Evolutionary conservation across 495 filamentous ascomycete genomes (phyloP).

Genomic region (Penicillium cosmopolitanum): DNA sequence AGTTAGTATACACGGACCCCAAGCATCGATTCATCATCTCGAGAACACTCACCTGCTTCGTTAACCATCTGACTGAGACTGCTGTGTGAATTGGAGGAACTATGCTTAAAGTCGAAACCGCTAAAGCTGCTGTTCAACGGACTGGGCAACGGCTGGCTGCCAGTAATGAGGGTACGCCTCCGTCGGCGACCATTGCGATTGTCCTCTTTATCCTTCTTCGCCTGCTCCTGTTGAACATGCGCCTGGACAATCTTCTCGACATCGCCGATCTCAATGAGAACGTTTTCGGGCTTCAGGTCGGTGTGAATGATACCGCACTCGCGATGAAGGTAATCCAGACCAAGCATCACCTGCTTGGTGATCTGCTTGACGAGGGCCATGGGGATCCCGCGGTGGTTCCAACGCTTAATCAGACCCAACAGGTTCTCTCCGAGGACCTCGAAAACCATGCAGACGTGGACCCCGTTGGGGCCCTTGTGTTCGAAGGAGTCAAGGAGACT

Average conservation of each 20-base stretch:
- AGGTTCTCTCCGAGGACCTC: conserved; percentile 97
- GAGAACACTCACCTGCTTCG: conserved; percentile 62
- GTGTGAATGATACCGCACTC: conserved; percentile 99
- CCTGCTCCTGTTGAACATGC: conserved; percentile 80
- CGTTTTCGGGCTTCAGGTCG: conserved; percentile 97
- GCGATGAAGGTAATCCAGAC: conserved; percentile 92
- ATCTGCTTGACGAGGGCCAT: conserved; percentile 98
- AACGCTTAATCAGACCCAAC: conserved; percentile 93
- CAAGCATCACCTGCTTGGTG: conserved; percentile 95
- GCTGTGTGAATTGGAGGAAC: conserved; percentile 72
- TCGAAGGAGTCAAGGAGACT: conserved; percentile 96
- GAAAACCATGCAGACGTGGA: conserved; percentile 99
- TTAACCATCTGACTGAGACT: conserved; percentile 84
- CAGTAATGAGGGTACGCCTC: conserved; percentile 92
- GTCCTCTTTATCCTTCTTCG: conserved; percentile 77
- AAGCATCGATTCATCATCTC: too few relatives aligned
- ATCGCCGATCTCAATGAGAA: conserved; percentile 98
- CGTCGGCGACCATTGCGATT: conserved; percentile 92
- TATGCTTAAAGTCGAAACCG: conserved; percentile 70
- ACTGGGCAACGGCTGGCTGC: conserved; percentile 94
- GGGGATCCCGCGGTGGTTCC: conserved; percentile 96
- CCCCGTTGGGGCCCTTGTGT: conserved; percentile 94
- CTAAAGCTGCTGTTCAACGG: conserved; percentile 91
- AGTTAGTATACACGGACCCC: not conserved
- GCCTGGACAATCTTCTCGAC: conserved; percentile 96